Conservation (phyloP, 2,329 filamentous ascomycete genomes). For the Venturia pyrina region DNA sequence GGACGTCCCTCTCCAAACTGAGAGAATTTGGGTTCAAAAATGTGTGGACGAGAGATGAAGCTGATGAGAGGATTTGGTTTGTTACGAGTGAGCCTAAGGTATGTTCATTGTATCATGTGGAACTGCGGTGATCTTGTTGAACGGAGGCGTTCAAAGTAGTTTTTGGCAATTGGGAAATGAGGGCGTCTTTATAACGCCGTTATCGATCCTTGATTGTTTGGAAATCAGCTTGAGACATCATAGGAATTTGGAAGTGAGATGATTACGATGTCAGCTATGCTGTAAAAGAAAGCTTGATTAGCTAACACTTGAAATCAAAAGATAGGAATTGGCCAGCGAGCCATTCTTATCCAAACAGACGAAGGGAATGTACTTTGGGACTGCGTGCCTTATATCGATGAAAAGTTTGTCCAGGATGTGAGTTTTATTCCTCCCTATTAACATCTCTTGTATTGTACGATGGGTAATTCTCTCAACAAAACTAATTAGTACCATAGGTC, state of each 20-base stretch:
- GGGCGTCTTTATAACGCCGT: no score
- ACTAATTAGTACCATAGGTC: constrained; percentile 30
- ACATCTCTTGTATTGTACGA: constrained; percentile 21
- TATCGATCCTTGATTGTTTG: no score
- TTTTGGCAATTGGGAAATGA: no score
- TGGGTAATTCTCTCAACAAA: background rate
- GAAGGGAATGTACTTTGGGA: constrained; percentile 72
- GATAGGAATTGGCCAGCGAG: constrained; percentile 66
- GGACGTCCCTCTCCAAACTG: constrained; percentile 44
- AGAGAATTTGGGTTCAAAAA: background rate
- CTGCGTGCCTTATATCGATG: constrained; percentile 59
- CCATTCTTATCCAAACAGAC: constrained; percentile 56
- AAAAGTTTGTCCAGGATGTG: constrained; percentile 41
- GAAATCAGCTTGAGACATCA: no score
- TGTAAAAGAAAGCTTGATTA: no score
- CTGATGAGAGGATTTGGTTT: constrained; percentile 35
- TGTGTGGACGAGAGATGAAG: constrained; percentile 25
- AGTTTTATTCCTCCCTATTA: background rate
- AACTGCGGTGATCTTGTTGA: no score
- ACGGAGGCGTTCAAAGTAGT: no score
- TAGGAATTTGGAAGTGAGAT: no score
- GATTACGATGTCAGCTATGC: no score
- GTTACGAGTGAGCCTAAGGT: constrained; percentile 35
- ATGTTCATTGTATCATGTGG: background rate
- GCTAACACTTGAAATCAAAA: constrained; percentile 33